phyloP scores from a whole-genome alignment of 768 basidiomycete species.

The Hirschioporus abietinus region DNA sequence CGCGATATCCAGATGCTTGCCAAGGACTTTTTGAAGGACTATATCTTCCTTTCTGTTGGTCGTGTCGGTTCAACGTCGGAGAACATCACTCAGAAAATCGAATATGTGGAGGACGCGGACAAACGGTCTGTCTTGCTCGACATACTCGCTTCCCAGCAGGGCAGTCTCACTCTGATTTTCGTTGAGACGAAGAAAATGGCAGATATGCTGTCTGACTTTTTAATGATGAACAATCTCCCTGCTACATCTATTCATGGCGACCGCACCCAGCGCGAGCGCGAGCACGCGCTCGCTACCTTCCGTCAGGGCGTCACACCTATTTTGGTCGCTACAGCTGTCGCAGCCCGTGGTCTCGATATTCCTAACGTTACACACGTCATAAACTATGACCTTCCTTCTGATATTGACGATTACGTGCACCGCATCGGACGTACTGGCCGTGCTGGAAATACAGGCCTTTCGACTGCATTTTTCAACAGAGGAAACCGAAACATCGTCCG shows the following conservation, averaged over 20 bases:
- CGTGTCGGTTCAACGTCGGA: slow-evolving; percentile 98
- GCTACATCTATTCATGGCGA: slow-evolving; percentile 99
- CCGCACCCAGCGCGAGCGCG: slow-evolving; percentile 95
- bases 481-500: slow-evolving; percentile 90
- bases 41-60: slow-evolving; percentile 97
- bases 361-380: slow-evolving; percentile 99
- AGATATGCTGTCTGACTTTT: slow-evolving; percentile 95
- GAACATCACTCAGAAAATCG: slow-evolving; percentile 99
- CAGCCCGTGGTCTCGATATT: slow-evolving; percentile 98
- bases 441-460: slow-evolving; percentile 95
- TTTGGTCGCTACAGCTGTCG: slow-evolving; percentile 96
- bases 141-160: slow-evolving; percentile 73
- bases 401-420: slow-evolving; percentile 99
- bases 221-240: slow-evolving; percentile 73
- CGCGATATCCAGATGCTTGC: slow-evolving; percentile 97
- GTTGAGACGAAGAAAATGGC: slow-evolving; percentile 99
- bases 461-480: slow-evolving; percentile 94
- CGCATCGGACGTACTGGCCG: slow-evolving; percentile 98
- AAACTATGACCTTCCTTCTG: slow-evolving; percentile 96
- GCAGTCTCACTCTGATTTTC: slow-evolving; percentile 88
- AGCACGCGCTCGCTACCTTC: slow-evolving; percentile 93
- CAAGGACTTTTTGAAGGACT: slow-evolving; percentile 95
- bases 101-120: slow-evolving; percentile 96
- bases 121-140: slow-evolving; percentile 97
- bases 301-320: slow-evolving; percentile 91